Base-by-base conservation (phyloP, 2,329 filamentous ascomycete genomes). In the Colletotrichum liaoningense region DNA sequence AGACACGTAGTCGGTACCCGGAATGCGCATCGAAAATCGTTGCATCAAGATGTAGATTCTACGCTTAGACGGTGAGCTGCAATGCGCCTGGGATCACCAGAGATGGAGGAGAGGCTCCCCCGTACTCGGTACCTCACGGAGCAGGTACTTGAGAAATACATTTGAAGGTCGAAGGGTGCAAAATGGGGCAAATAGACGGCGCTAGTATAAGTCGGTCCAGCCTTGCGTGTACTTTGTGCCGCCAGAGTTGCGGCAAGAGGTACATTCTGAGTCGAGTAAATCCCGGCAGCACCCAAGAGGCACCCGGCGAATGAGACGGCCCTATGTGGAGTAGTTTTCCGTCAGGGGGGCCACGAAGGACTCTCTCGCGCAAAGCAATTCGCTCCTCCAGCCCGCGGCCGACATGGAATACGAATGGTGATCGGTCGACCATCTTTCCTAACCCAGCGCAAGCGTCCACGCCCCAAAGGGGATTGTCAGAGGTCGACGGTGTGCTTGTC, bases 321-420 rank as follows among this genome's bases (percentile, higher is more conserved):
- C n/a, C 22, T 5, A 35, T 35, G n/a, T 55, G 60, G 55, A 24
- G 30, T 6, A 9, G 16, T 14, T 12, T 5, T 30, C 35, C 19
- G 55, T 22, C n/a, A 63, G 46, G 70, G 68, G 67, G 42, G 35
- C 59, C 26, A 60, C 49, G 60, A 38, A 59, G 70, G 54, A 59
- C 55, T 55, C 54, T 65, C 42, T 70, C 30, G 55, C 33, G 56
- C 46, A 70, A n/a, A 60, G 56, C 70, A 73, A 70, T 60, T 69
- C 66, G 58, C 52, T 63, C 30, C 19, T 57, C 38, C 33, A 64
- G 33, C 56, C 60, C 55, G 35, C 46, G 46, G 59, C 46, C 46
- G 70, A 55, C 59, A 38, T 65, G 67, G 56, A 66, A 70, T 73
- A 73, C 67, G 70, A 73, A 73, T 66, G 70, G 70, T 70, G 70